Evolutionary conservation across 257 asterid species (phyloP), one percentile per base, ranked within the genome.

Genomic region (Linaria vulgaris): DNA sequence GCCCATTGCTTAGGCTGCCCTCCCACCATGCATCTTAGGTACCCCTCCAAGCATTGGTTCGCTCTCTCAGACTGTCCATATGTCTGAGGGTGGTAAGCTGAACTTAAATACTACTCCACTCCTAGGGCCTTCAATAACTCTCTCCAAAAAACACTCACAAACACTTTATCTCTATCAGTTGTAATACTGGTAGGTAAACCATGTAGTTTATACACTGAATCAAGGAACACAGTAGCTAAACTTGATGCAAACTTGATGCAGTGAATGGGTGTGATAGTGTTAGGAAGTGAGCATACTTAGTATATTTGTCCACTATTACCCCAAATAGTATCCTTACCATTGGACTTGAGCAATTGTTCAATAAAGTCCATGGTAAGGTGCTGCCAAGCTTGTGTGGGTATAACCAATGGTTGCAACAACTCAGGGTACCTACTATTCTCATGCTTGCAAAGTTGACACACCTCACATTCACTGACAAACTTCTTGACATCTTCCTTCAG

Each of bases 311-410:
- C 0, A 44, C 39, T 3, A 44, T 24, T 0, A 27, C 22, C 5
- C n/a, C 45, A 3, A 6, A 38, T 59, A 0, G 39, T 16, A 0
- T 15, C 16, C 8, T 38, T 39, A 0, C 41, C 27, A 0, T 5
- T 23, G 12, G 41, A 60, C 0, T 22, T 60, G 17, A 54, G 66
- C 12, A 60, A 6, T 0, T 51, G 20, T 7, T 60, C 66, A 7
- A 60, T 21, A 22, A 60, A 60, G 9, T 44, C 66, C 53, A 60
- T 43, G 0, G 66, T 5, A 3, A 57, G 31, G 15, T 34, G 48
- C 1, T 21, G 37, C 63, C 46, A 34, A 0, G 25, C 17, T 0
- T 13, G 11, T 0, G 7, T 8, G 0, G 66, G 66, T 0, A 8
- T 7, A 16, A 20, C 22, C 4, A 60, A 15, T 0, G 66, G 53